phyloP scores from a whole-genome alignment of 176 grass and related monocot genomes.

The Dendrocalamus sinicus region DNA sequence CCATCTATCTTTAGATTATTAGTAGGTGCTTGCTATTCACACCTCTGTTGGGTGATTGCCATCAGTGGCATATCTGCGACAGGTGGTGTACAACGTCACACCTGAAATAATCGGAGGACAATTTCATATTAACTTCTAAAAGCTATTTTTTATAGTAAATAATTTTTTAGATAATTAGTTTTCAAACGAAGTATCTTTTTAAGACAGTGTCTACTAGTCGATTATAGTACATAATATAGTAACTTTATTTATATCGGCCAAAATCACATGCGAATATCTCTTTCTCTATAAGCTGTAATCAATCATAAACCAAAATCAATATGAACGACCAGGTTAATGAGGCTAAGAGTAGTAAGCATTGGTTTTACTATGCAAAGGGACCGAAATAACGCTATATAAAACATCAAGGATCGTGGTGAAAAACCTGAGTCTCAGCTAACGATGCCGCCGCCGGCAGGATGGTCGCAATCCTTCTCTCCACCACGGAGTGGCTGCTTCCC shows the following conservation, averaged over 20 bases:
- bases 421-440: neutral
- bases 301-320: too few relatives aligned
- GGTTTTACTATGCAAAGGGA: too few relatives aligned
- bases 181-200: too few relatives aligned
- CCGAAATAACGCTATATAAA: neutral
- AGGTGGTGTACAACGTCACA: neutral
- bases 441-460: slow-evolving; percentile 29
- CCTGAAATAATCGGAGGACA: neutral
- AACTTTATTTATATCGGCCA: too few relatives aligned
- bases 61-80: neutral
- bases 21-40: neutral
- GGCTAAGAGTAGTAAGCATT: neutral
- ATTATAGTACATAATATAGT: too few relatives aligned
- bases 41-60: neutral
- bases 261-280: accelerated
- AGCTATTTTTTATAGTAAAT: too few relatives aligned
- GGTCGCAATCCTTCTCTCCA: slow-evolving; percentile 45
- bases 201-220: accelerated
- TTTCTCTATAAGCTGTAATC: too few relatives aligned
- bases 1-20: neutral
- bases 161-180: too few relatives aligned
- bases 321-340: too few relatives aligned
- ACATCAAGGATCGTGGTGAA: neutral
- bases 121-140: too few relatives aligned
- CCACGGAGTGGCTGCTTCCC: slow-evolving; percentile 69